Evolutionary conservation across 306 rosid species (phyloP), one percentile per base, ranked within the genome.

Genomic region (Dryas drummondii): DNA sequence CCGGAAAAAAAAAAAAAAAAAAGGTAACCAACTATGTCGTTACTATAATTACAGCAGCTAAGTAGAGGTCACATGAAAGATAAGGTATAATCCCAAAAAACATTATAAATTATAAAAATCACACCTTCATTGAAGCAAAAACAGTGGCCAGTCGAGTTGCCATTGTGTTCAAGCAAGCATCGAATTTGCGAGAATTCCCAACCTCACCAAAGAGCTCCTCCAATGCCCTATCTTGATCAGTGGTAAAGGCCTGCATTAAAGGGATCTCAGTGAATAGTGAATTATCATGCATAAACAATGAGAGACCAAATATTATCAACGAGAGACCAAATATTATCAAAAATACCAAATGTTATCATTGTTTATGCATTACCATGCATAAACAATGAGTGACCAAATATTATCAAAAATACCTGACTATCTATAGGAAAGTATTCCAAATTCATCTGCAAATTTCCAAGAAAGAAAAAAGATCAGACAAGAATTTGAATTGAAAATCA

Each of bases 381-480:
- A 16, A 69, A 61, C 54, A 79, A 22, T 53, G 42, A 70, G 19
- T 26, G 56, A 74, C 81, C 55, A 6, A 51, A 82, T 50, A 65
- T 26, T 60, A 70, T 53, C 9, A 71, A 62, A 78, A 62, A 4
- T 86, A 94, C 98, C 98, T 94, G 98, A 64, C 82, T 87, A 64
- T 91, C 98, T 54, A 85, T 82, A 7, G 97, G 96, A 82, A 91
- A 94, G 80, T 94, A 94, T 80, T 94, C 98, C 60, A 94, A 84
- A 84, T 94, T 94, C 97, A 91, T 91, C 98, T 94, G 89, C 77
- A 85, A 71, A 73, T 65, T 57, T 72, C 61, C 69, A 84, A 66
- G 56, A 41, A 79, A 77, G 68, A 60, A 42, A 42, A n/a, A 37
- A n/a, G 75, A 75, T 72, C 56, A 52, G 66, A 79, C 1, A 41